Percentiles rank a stretch among this genome's conserved stretches.
These are phyloP conservation scores for Xylariaceae sp. DNA, from an alignment of 2,329 filamentous ascomycete genomes.

Conservation along the genomic window DNA sequence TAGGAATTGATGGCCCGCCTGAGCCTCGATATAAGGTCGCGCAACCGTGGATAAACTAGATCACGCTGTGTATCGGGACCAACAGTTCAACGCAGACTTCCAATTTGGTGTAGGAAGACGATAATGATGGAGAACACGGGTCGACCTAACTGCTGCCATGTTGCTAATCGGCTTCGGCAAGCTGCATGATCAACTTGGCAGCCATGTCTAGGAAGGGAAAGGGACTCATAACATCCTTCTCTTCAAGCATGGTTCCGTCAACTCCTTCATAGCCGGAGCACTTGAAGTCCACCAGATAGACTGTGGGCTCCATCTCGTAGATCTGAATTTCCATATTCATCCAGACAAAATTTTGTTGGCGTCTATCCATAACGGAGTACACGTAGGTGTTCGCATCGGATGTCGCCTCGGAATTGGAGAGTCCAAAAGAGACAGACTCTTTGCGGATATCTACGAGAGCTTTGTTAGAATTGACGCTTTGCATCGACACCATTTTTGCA, in stretches of 20 bases:
- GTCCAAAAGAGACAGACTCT: slow-evolving; percentile 30
- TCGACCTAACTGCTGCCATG: neutral
- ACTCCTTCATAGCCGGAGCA: slow-evolving; percentile 89
- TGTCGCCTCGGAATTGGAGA: slow-evolving; percentile 32
- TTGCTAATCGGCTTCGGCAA: slow-evolving; percentile 70
- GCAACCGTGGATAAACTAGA: slow-evolving; percentile 2
- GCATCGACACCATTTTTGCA: slow-evolving; percentile 41
- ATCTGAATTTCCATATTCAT: slow-evolving; percentile 96
- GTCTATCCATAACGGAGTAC: slow-evolving; percentile 41
- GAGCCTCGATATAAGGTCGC: neutral
- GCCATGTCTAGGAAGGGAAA: slow-evolving; percentile 96
- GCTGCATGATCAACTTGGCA: slow-evolving; percentile 84
- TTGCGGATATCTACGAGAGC: slow-evolving; percentile 39
- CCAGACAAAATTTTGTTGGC: slow-evolving; percentile 67
- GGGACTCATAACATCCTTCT: slow-evolving; percentile 92
- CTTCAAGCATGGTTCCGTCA: slow-evolving; percentile 71
- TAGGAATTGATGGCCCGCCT: neutral
- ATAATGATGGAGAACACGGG: neutral
- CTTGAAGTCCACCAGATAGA: slow-evolving; percentile 97
- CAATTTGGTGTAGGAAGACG: neutral
- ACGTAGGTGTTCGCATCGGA: slow-evolving; percentile 42
- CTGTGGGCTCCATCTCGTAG: slow-evolving; percentile 86
- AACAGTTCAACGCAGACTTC: neutral
- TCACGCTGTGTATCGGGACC: neutral
- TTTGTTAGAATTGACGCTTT: slow-evolving; percentile 34